Evolutionary conservation across 2,329 filamentous ascomycete genomes (phyloP).

Genomic region (Trichoderma pleuroti): DNA sequence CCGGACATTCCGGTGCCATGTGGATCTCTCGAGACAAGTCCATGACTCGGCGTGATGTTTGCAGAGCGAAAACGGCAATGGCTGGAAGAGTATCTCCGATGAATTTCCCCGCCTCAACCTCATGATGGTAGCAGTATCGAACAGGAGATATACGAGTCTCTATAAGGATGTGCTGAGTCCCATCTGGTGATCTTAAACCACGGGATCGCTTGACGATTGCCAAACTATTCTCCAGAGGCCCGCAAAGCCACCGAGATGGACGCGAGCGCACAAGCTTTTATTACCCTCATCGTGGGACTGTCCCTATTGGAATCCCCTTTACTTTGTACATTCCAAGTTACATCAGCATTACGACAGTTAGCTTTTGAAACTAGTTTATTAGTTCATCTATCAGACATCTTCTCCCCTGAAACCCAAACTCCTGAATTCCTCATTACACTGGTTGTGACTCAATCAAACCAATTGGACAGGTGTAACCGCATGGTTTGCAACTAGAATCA

Average conservation of each 20-base stretch:
- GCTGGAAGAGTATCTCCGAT: constrained; percentile 8
- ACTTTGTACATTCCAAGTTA: background rate
- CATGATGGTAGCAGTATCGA: constrained; percentile 10
- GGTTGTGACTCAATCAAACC: background rate
- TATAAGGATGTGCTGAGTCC: background rate
- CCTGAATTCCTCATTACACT: background rate
- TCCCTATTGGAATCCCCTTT: background rate
- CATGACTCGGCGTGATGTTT: constrained; percentile 14
- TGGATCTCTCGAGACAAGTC: constrained; percentile 7
- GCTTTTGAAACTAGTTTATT: constrained; percentile 5
- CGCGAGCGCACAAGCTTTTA: constrained; percentile 12
- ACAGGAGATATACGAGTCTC: constrained; percentile 5
- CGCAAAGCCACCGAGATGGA: constrained; percentile 18
- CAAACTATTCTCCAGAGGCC: constrained; percentile 6
- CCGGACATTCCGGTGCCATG: constrained; percentile 6
- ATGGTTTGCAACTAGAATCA: constrained; percentile 1
- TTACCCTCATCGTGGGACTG: constrained; percentile 4
- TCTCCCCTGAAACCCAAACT: background rate
- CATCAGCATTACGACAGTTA: background rate
- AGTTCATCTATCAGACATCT: constrained; percentile 9
- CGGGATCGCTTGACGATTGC: background rate
- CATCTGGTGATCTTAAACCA: constrained; percentile 1
- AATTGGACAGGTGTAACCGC: background rate
- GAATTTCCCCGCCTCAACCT: constrained; percentile 12
- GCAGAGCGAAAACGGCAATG: background rate